Evolutionary conservation across 352 stramenopile genomes (phyloP).

Genomic region (Globisporangium spiculum): DNA sequence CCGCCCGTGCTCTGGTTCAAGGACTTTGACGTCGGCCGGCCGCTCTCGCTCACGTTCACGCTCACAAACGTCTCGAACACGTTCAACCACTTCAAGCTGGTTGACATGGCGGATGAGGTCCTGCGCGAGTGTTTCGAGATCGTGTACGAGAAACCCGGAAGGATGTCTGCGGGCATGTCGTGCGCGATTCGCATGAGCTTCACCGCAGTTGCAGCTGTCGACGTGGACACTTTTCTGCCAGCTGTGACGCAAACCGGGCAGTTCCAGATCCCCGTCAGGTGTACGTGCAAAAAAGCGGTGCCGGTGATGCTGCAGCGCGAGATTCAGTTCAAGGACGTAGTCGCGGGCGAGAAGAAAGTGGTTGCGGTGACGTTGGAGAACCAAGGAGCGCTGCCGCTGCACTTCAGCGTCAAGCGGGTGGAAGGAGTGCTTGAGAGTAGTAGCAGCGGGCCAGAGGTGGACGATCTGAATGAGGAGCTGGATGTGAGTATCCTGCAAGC

Average conservation of each 20-base stretch:
- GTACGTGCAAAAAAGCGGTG: slow-evolving; percentile 79
- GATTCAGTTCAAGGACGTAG: slow-evolving; percentile 66
- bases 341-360: slow-evolving; percentile 74
- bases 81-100: slow-evolving; percentile 90
- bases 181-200: slow-evolving; percentile 77
- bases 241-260: slow-evolving; percentile 78
- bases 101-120: slow-evolving; percentile 57
- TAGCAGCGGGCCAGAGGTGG: slow-evolving; percentile 7
- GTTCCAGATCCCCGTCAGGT: slow-evolving; percentile 75
- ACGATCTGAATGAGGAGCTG: slow-evolving; percentile 4
- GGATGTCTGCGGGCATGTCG: slow-evolving; percentile 89
- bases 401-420: slow-evolving; percentile 32
- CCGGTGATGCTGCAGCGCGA: slow-evolving; percentile 43
- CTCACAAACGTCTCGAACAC: slow-evolving; percentile 92
- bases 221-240: slow-evolving; percentile 63
- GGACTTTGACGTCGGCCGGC: slow-evolving; percentile 83
- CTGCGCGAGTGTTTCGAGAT: slow-evolving; percentile 88
- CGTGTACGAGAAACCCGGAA: slow-evolving; percentile 76
- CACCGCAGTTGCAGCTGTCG: slow-evolving; percentile 46
- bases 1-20: slow-evolving; percentile 84
- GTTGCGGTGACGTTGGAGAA: slow-evolving; percentile 65
- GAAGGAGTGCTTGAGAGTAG: neutral
- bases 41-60: slow-evolving; percentile 57
- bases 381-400: slow-evolving; percentile 58
- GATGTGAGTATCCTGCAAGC: neutral